Base-by-base conservation (phyloP, 495 filamentous ascomycete species). In the Staphylotrichum tortipilum region DNA sequence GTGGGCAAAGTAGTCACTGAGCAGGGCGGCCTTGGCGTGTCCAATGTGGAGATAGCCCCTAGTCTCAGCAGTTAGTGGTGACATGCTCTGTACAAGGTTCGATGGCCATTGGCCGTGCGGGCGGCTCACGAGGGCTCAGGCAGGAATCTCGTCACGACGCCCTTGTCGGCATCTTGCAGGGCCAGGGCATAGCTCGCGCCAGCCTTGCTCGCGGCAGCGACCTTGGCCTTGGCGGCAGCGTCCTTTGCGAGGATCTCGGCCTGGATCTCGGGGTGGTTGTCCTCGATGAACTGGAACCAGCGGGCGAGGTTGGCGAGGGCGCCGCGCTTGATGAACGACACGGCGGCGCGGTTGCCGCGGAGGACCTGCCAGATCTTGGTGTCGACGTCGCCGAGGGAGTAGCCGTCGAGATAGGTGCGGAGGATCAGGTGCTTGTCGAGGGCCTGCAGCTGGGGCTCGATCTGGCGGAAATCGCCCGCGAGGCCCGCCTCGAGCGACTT, bases 1-100 rank as follows among this genome's bases (percentile, higher is more conserved):
- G 58, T 95, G 86, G 11, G 89, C 90, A 52, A 95, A 95, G 77
- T 89, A 95, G 61, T 95, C 88, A 68, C 89, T 92, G 35, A 96
- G 78, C 35, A 95, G 74, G 10, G 89, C 90, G 11, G 90, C 90
- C 69, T 95, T 95, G 44, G 87, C 88, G 67, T 95, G 90, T 44
- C 90, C 90, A 49, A 95, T 94, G 68, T 95, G 89, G 28, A 95
- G 81, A 57, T 95, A 95, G 22, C 89, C 89, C 21, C 67, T 72
- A 29, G 22, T 14, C 5, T 10, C 19, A 36, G n/a, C n/a, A 11
- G 12, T 39, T 10, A 49, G 49, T 42, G n/a, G n/a, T 26, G 2
- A 39, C 7, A 8, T 7, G 14, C 0, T 17, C n/a, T 5, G 5
- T 11, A 8, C 4, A 0, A 11, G 17, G 17, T 11, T 21, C 2